These are phyloP conservation scores for Wickerhamomyces hampshirensis DNA, from an alignment of 805 yeast genomes.

Conservation along the genomic window DNA sequence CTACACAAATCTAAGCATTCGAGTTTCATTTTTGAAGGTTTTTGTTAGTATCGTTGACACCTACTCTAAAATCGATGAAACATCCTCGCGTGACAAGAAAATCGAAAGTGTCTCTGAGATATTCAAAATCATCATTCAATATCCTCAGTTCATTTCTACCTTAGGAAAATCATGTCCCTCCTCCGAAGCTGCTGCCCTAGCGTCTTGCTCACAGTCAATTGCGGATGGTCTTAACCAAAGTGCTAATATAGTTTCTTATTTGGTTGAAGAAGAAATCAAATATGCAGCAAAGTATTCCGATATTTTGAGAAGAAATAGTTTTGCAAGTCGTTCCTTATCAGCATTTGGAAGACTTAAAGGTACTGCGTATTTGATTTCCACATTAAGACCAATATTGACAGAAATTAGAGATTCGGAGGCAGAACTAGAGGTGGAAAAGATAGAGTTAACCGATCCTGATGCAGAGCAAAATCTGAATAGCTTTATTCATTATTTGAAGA, in stretches of 20 bases:
- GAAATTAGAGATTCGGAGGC: constrained; percentile 47
- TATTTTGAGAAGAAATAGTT: constrained; percentile 74
- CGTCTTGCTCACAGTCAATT: constrained; percentile 56
- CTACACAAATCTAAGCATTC: constrained; percentile 57
- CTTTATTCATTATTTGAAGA: constrained; percentile 53
- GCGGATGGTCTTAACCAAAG: constrained; percentile 41
- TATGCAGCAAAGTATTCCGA: constrained; percentile 61
- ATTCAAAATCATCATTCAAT: constrained; percentile 28
- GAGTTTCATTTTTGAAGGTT: constrained; percentile 72
- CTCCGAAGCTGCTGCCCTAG: constrained; percentile 64
- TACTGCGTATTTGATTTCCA: constrained; percentile 44
- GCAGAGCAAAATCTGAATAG: constrained; percentile 35
- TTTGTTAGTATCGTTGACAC: constrained; percentile 59
- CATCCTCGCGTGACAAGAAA: constrained; percentile 21
- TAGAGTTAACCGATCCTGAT: constrained; percentile 32
- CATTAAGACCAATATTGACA: constrained; percentile 52
- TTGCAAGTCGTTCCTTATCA: constrained; percentile 73
- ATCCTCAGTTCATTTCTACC: constrained; percentile 43
- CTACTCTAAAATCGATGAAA: constrained; percentile 18
- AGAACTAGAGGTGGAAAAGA: constrained; percentile 62
- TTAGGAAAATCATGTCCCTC: constrained; percentile 61
- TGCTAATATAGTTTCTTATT: constrained; percentile 44
- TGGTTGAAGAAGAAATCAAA: constrained; percentile 59
- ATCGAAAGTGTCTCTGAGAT: constrained; percentile 26
- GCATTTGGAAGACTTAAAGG: constrained; percentile 70